Conservation (phyloP, 108 stramenopile genomes). For the Hondaea fermentalgiana region DNA sequence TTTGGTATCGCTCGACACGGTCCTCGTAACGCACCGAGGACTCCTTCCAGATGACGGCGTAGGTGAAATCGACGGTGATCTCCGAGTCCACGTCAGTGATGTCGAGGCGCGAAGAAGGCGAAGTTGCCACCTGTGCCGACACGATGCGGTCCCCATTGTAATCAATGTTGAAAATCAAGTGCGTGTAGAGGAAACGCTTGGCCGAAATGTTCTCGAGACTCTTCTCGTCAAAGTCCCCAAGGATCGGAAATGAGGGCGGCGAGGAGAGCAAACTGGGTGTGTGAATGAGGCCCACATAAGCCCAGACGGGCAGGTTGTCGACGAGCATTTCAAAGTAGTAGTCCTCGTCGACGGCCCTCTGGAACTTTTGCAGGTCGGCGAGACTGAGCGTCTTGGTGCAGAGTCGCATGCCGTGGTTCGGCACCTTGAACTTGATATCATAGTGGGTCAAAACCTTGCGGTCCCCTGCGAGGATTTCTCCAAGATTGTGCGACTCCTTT, state of each 20-base stretch:
- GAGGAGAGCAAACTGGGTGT: slow-evolving; percentile 15
- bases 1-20: slow-evolving; percentile 72
- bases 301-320: slow-evolving; percentile 96
- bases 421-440: slow-evolving; percentile 63
- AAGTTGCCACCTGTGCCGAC: slow-evolving; percentile 71
- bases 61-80: slow-evolving; percentile 74
- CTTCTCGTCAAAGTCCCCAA: slow-evolving; percentile 14
- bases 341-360: slow-evolving; percentile 77
- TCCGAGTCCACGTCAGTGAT: neutral
- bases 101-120: slow-evolving; percentile 27
- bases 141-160: slow-evolving; percentile 81
- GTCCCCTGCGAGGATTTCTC: slow-evolving; percentile 86
- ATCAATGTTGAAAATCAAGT: slow-evolving; percentile 81
- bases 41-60: slow-evolving; percentile 80
- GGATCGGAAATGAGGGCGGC: neutral
- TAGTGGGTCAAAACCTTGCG: slow-evolving; percentile 79
- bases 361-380: slow-evolving; percentile 58
- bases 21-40: slow-evolving; percentile 65
- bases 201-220: neutral
- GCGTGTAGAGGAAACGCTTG: slow-evolving; percentile 64
- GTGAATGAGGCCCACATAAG: slow-evolving; percentile 73
- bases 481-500: slow-evolving; percentile 61
- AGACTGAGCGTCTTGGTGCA: slow-evolving; percentile 60
- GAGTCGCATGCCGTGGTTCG: slow-evolving; percentile 60
- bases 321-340: slow-evolving; percentile 93